Conservation (phyloP, 352 stramenopile species). For the Phytophthora pinifolia region DNA sequence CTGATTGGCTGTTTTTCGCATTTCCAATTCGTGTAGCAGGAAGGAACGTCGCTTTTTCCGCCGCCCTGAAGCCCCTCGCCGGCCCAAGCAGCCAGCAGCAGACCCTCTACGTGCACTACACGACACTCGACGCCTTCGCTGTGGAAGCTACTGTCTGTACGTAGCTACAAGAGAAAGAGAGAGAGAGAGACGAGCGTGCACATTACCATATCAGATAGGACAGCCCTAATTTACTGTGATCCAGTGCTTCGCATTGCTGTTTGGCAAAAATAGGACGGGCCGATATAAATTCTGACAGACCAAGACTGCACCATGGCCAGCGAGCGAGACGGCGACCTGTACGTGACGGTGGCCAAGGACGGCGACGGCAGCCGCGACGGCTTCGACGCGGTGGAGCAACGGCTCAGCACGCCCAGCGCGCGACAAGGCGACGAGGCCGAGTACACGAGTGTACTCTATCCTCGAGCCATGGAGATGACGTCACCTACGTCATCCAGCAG, state of each 20-base stretch:
- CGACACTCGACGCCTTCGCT: not conserved
- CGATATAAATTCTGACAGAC: constrained; percentile 22
- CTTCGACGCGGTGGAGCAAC: constrained; percentile 19
- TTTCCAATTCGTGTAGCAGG: not conserved
- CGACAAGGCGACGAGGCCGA: constrained; percentile 24
- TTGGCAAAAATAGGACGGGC: constrained; percentile 2
- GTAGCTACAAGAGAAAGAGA: not conserved
- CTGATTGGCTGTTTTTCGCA: constrained; percentile 8
- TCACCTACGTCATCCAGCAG: constrained; percentile 65
- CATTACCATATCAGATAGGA: constrained; percentile 19
- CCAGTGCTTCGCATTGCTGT: not conserved
- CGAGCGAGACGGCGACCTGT: constrained; percentile 34
- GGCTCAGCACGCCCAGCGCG: constrained; percentile 15
- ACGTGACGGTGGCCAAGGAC: constrained; percentile 36
- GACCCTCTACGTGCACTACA: not conserved
- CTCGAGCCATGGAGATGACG: constrained; percentile 32
- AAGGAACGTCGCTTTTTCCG: constrained; percentile 18
- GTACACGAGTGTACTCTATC: constrained; percentile 34
- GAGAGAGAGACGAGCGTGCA: too few relatives aligned
- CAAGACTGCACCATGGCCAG: constrained; percentile 16
- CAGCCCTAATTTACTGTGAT: constrained; percentile 5
- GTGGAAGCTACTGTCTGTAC: constrained; percentile 7
- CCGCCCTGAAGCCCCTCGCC: constrained; percentile 4
- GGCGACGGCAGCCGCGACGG: constrained; percentile 25
- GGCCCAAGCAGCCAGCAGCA: not conserved